Evolutionary conservation across 2,329 filamentous ascomycete species (phyloP).

Genomic region (Talaromyces marneffei): DNA sequence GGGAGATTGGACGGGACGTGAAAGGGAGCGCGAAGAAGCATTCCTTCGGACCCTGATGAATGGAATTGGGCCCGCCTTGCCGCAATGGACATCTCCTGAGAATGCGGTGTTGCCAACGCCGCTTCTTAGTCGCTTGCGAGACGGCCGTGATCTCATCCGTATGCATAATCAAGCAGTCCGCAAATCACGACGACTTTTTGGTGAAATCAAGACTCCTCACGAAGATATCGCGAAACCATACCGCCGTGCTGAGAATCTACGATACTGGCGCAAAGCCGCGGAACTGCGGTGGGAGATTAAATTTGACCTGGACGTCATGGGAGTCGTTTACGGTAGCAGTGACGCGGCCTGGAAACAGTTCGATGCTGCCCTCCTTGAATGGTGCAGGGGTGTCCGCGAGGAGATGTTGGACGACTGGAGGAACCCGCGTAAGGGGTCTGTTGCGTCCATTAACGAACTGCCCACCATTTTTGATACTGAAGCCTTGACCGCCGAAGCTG

Average conservation of each 20-base stretch:
- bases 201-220: constrained; percentile 81
- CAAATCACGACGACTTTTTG: constrained; percentile 80
- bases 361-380: constrained; percentile 73
- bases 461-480: constrained; percentile 13
- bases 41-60: constrained; percentile 73
- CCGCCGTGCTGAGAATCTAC: constrained; percentile 83
- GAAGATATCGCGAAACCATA: constrained; percentile 94
- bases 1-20: constrained; percentile 68
- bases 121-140: constrained; percentile 68
- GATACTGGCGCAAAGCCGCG: constrained; percentile 93
- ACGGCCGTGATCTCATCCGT: constrained; percentile 73
- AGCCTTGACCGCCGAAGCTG: constrained; percentile 6
- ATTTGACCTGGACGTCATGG: constrained; percentile 77
- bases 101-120: constrained; percentile 48
- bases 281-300: constrained; percentile 89
- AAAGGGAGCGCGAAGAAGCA: constrained; percentile 71
- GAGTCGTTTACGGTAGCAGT: constrained; percentile 68
- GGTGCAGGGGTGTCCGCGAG: constrained; percentile 75
- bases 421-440: constrained; percentile 29
- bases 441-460: constrained; percentile 9
- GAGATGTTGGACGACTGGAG: constrained; percentile 73
- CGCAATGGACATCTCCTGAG: constrained; percentile 60
- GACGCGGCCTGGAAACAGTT: constrained; percentile 70
- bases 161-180: constrained; percentile 86
- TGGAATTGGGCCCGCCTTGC: constrained; percentile 49